Evolutionary conservation across 2,329 filamentous ascomycete species (phyloP), one percentile per base, ranked within the genome.

Genomic region (Fusarium ambrosium): DNA sequence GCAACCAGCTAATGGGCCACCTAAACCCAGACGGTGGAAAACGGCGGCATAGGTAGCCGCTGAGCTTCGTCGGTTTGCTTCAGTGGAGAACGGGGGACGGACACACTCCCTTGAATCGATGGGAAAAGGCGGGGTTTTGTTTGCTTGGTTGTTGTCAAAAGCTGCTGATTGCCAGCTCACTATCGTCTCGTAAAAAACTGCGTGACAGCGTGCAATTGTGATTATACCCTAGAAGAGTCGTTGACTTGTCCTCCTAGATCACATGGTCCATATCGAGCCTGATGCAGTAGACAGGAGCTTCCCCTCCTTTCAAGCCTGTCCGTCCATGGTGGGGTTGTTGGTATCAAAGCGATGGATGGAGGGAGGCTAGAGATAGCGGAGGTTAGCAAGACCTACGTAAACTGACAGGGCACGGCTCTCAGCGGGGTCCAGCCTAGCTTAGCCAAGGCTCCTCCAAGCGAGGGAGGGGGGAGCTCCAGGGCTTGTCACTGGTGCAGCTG

Each of bases 361-460:
- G 8, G 45, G 53, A 36, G 32, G 20, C 37, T 39, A 45, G 41
- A 29, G 18, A 20, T 45, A 43, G 58, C 48, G 24, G 48, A 53
- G 48, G 48, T 29, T 53, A 53, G 48, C 20, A 48, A 16, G 20
- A n/a, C 27, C 18, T 18, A 18, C 34, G 29, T 13, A 59, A 66
- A 66, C 39, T 66, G 72, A 74, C 69, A 72, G 69, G 64, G 72
- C 55, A 70, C 55, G 62, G 62, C 56, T 74, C 37, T 24, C 66
- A 73, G 69, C 72, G 69, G 72, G 69, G 72, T 67, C 45, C 53
- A 62, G 66, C 59, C 53, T 29, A 70, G 66, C 62, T 29, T 36
- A 70, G 71, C 68, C 39, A 65, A 74, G 56, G 36, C 45, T 45
- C 67, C 48, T 32, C 27, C 60, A 53, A 53, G 22, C 45, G 34